phyloP scores from a whole-genome alignment of 2,329 filamentous ascomycete species.

The Fusarium floridanum region DNA sequence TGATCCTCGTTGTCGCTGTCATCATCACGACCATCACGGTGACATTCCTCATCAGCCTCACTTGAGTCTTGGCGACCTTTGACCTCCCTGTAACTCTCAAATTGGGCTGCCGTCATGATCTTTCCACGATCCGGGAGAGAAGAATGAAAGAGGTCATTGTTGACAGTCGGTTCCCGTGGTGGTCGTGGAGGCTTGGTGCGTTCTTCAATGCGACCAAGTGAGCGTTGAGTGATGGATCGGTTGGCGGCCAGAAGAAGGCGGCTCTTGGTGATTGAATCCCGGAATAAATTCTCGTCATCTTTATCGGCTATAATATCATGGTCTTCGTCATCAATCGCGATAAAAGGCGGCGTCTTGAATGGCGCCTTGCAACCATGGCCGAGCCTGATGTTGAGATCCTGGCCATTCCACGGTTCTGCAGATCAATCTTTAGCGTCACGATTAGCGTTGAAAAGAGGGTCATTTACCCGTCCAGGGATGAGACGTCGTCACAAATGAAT shows the following conservation, averaged over 20 bases:
- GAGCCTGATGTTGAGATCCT: not conserved
- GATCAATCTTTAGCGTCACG: not conserved
- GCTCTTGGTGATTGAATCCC: not conserved
- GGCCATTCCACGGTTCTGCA: not conserved
- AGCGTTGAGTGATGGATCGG: not conserved
- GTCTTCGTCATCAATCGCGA: not conserved
- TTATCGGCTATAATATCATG: not conserved
- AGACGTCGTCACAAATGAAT: not conserved
- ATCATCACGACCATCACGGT: slow-evolving; percentile 20
- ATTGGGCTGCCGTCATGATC: slow-evolving; percentile 31
- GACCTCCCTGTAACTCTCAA: slow-evolving; percentile 24
- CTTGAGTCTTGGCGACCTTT: slow-evolving; percentile 15
- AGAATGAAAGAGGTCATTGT: not conserved
- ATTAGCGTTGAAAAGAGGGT: not conserved
- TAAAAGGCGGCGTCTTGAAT: not conserved
- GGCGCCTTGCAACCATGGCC: not conserved
- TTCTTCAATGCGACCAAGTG: not conserved
- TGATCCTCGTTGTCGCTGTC: slow-evolving; percentile 33
- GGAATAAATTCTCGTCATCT: not conserved
- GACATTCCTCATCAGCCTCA: slow-evolving; percentile 1
- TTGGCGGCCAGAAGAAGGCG: not conserved
- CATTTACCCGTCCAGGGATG: not conserved
- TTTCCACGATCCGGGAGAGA: slow-evolving; percentile 3
- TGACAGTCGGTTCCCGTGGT: not conserved
- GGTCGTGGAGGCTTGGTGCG: not conserved